Evolutionary conservation across 192 early-diverging fungal species (phyloP).

Genomic region (Linnemannia exigua): DNA sequence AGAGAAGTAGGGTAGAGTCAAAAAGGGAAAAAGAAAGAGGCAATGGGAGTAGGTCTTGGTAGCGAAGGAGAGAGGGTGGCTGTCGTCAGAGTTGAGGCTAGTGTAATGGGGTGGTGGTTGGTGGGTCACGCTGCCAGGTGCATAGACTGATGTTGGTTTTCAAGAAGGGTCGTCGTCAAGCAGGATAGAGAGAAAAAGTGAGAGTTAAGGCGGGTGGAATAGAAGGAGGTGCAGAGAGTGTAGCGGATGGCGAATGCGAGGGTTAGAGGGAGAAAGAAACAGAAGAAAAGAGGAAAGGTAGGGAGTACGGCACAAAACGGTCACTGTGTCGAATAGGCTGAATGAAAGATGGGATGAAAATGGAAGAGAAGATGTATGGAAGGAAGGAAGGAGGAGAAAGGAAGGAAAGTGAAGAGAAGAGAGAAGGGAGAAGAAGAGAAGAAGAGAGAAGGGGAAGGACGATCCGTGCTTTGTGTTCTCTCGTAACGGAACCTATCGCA

Average conservation of each 20-base stretch:
- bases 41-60: background rate
- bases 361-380: background rate
- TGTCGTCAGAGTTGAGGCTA: background rate
- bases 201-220: background rate
- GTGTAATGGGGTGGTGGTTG: background rate
- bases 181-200: background rate
- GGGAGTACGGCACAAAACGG: background rate
- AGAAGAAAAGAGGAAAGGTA: background rate
- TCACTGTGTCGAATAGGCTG: background rate
- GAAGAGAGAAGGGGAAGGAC: background rate
- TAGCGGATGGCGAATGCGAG: background rate
- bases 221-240: no score
- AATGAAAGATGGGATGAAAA: background rate
- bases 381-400: background rate
- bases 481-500: slow-evolving; percentile 1
- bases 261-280: background rate
- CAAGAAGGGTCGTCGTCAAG: background rate
- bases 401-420: background rate
- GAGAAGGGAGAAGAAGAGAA: background rate
- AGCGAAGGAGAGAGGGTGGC: background rate
- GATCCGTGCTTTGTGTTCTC: slow-evolving; percentile 20
- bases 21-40: background rate
- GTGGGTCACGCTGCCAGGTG: background rate
- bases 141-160: background rate
- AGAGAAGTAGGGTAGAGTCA: background rate